Conservation (phyloP, 108 stramenopile genomes). For the Cylindrotheca fusiformis region DNA sequence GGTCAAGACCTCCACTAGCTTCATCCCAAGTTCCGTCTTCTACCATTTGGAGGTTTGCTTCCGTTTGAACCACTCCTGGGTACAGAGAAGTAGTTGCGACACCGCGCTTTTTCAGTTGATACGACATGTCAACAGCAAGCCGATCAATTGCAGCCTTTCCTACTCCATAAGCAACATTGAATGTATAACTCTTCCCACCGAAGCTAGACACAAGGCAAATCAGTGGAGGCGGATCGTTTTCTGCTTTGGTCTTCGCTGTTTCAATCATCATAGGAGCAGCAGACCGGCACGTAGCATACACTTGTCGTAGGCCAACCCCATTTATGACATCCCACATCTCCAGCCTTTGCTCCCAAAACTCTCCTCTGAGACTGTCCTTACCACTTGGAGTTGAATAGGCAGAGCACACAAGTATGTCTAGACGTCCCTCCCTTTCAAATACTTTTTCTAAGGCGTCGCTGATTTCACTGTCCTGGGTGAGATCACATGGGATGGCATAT, state of each 20-base stretch:
- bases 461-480: slow-evolving; percentile 46
- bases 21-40: slow-evolving; percentile 71
- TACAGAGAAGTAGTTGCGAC: slow-evolving; percentile 74
- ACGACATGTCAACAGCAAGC: slow-evolving; percentile 74
- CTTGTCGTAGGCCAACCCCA: slow-evolving; percentile 59
- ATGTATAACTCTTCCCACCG: slow-evolving; percentile 81
- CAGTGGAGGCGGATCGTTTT: slow-evolving; percentile 44
- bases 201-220: slow-evolving; percentile 65
- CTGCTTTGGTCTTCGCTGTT: slow-evolving; percentile 25
- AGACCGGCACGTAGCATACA: slow-evolving; percentile 57
- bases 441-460: slow-evolving; percentile 33
- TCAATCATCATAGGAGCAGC: slow-evolving; percentile 69
- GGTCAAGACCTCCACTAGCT: slow-evolving; percentile 53
- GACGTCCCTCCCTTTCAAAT: slow-evolving; percentile 48
- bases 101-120: slow-evolving; percentile 59
- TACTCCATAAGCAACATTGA: slow-evolving; percentile 91
- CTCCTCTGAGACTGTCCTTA: slow-evolving; percentile 32
- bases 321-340: slow-evolving; percentile 77
- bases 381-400: slow-evolving; percentile 61
- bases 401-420: slow-evolving; percentile 65
- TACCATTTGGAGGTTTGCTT: slow-evolving; percentile 66
- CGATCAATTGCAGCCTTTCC: slow-evolving; percentile 87
- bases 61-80: slow-evolving; percentile 86
- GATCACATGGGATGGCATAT: slow-evolving; percentile 49
- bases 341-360: slow-evolving; percentile 78